Percentiles rank a stretch among this genome's conserved stretches.
phyloP scores from a whole-genome alignment of 2,329 filamentous ascomycete species.

The Trichoderma polysporum region DNA sequence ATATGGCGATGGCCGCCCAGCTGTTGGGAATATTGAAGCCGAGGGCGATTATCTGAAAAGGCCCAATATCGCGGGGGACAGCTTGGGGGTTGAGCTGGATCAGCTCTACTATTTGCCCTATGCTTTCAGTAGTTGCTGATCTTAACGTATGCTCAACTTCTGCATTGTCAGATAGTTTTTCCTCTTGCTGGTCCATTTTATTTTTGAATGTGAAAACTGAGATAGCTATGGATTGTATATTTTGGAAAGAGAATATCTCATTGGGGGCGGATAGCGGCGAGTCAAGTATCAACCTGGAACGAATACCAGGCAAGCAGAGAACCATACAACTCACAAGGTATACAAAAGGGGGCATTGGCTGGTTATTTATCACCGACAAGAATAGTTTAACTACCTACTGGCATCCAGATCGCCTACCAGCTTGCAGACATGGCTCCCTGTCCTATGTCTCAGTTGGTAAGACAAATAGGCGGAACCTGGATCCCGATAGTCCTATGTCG shows the following conservation, averaged over 20 bases:
- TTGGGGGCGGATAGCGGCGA: no score
- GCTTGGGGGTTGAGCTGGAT: constrained; percentile 5
- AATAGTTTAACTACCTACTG: not conserved
- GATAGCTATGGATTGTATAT: not conserved
- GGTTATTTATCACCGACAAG: not conserved
- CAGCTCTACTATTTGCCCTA: constrained; percentile 23
- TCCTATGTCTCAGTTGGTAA: constrained; percentile 2
- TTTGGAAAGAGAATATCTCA: not conserved
- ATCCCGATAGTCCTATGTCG: not conserved
- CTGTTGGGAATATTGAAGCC: constrained; percentile 29
- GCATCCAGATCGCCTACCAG: not conserved
- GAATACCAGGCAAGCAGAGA: not conserved
- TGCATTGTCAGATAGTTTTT: not conserved
- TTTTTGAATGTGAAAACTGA: not conserved
- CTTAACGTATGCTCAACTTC: not conserved
- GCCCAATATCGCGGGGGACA: constrained; percentile 5
- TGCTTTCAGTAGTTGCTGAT: not conserved
- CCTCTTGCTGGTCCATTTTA: not conserved
- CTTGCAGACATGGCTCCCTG: not conserved
- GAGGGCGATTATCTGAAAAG: constrained; percentile 12
- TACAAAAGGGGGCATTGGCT: not conserved
- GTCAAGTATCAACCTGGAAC: not conserved
- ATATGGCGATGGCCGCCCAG: constrained; percentile 28
- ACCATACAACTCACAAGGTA: no score
- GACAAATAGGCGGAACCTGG: not conserved